A percentile compares a stretch with the other conserved stretches of the same genome.
Conservation (phyloP, 2,329 filamentous ascomycete genomes). For the Claviceps purpurea region DNA sequence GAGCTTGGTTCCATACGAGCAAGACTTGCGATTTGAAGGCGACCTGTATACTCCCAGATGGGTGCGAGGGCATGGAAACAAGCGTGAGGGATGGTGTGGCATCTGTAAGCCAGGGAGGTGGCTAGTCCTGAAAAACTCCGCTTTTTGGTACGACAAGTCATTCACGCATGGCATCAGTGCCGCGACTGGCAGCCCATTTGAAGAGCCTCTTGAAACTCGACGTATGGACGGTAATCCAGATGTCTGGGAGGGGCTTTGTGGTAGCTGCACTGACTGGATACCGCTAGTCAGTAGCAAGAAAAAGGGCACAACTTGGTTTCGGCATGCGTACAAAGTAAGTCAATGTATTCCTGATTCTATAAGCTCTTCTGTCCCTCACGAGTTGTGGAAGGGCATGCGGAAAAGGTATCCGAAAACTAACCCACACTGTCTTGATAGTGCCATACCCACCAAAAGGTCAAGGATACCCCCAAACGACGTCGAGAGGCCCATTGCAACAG, state of each 20-base stretch:
- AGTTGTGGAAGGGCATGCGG: constrained; percentile 4
- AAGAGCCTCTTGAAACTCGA: constrained; percentile 60
- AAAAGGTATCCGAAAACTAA: background rate
- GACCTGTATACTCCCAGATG: constrained; percentile 75
- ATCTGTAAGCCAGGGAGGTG: constrained; percentile 77
- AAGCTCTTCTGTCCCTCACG: background rate
- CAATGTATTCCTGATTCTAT: too few species aligned
- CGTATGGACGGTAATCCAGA: constrained; percentile 70
- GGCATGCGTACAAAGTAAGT: constrained; percentile 73
- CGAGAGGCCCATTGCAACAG: constrained; percentile 40
- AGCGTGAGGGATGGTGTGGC: constrained; percentile 80
- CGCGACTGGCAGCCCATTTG: constrained; percentile 65
- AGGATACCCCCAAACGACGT: constrained; percentile 55
- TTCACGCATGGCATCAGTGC: constrained; percentile 81
- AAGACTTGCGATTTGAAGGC: constrained; percentile 64
- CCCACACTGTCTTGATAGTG: constrained; percentile 31
- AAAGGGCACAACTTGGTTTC: constrained; percentile 85
- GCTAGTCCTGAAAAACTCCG: constrained; percentile 81
- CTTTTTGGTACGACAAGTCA: constrained; percentile 88
- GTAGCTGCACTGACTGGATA: constrained; percentile 70
- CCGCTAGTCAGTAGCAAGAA: constrained; percentile 75
- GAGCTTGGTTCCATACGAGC: constrained; percentile 63
- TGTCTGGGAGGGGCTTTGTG: constrained; percentile 69
- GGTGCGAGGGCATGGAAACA: constrained; percentile 76
- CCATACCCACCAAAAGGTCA: constrained; percentile 58